Conservation (phyloP, 2,329 filamentous ascomycete genomes). For the Pseudogymnoascus sp. region DNA sequence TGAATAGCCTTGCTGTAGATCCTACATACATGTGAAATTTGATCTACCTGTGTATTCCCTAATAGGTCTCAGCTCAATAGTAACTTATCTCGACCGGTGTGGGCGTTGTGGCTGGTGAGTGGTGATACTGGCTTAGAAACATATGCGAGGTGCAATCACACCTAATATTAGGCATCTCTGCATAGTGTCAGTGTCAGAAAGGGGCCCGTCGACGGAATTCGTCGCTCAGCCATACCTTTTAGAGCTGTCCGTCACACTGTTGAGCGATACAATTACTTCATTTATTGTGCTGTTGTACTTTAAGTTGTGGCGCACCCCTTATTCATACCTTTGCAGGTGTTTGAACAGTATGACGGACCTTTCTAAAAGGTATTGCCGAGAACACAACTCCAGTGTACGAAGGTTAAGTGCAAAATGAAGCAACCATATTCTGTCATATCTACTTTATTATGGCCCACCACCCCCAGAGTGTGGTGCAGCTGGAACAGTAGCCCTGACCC, state of each 20-base stretch:
- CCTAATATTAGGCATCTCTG: neutral
- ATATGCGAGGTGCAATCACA: neutral
- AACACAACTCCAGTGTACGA: neutral
- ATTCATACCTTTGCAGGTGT: neutral
- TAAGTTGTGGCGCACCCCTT: too few species aligned
- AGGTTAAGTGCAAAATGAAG: conserved; percentile 10
- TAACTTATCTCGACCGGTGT: neutral
- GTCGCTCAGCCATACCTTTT: too few species aligned
- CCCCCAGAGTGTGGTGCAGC: too few species aligned
- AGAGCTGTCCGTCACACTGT: too few species aligned
- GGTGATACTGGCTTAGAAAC: neutral
- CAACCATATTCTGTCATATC: too few species aligned
- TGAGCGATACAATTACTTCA: too few species aligned
- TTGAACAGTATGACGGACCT: neutral
- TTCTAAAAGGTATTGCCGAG: neutral
- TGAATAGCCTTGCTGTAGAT: neutral
- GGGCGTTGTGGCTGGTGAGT: neutral
- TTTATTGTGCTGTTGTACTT: too few species aligned
- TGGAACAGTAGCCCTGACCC: too few species aligned
- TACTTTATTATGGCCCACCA: too few species aligned
- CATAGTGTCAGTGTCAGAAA: neutral
- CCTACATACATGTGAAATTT: neutral
- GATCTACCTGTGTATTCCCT: neutral
- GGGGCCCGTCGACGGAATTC: neutral
- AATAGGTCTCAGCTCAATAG: too few species aligned